Percentiles rank a stretch among this genome's conserved stretches.
Conservation (phyloP, 2,329 filamentous ascomycete species). For the Parastagonospora avenae region DNA sequence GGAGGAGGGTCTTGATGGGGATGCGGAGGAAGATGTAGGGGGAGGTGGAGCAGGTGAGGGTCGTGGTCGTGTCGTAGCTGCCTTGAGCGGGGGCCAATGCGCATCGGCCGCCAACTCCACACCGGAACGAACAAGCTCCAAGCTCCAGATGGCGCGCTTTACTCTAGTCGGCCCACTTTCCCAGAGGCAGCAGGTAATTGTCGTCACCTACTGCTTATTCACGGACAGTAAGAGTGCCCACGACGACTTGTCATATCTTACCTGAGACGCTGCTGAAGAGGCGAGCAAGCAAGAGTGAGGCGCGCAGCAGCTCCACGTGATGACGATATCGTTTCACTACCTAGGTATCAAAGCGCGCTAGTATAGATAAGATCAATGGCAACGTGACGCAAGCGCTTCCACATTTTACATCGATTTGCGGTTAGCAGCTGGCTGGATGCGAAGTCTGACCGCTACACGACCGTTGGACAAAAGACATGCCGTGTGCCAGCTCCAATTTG, state of each 20-base stretch:
- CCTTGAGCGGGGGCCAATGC: slow-evolving; percentile 18
- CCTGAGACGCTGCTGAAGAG: neutral
- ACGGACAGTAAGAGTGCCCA: neutral
- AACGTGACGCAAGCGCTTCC: slow-evolving; percentile 4
- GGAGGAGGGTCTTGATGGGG: slow-evolving; percentile 9
- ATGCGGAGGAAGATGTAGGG: slow-evolving; percentile 7
- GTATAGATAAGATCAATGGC: neutral
- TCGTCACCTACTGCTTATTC: neutral
- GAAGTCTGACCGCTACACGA: no score
- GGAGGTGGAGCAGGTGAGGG: slow-evolving; percentile 14
- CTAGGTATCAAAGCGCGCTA: neutral
- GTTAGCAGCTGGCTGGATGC: no score
- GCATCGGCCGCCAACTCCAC: neutral
- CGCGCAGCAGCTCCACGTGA: neutral
- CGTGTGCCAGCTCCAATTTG: no score
- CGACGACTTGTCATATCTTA: no score
- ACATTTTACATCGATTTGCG: neutral
- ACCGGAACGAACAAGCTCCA: slow-evolving; percentile 2
- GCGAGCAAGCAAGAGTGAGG: neutral
- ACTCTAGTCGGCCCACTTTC: neutral
- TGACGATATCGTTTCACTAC: neutral
- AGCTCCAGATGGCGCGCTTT: neutral
- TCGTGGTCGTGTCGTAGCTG: slow-evolving; percentile 23
- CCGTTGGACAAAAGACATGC: no score
- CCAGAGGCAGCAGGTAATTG: neutral